Evolutionary conservation across 2,329 filamentous ascomycete species (phyloP), one percentile per base, ranked within the genome.

Genomic region (Pseudopyrenochaeta lycopersici): DNA sequence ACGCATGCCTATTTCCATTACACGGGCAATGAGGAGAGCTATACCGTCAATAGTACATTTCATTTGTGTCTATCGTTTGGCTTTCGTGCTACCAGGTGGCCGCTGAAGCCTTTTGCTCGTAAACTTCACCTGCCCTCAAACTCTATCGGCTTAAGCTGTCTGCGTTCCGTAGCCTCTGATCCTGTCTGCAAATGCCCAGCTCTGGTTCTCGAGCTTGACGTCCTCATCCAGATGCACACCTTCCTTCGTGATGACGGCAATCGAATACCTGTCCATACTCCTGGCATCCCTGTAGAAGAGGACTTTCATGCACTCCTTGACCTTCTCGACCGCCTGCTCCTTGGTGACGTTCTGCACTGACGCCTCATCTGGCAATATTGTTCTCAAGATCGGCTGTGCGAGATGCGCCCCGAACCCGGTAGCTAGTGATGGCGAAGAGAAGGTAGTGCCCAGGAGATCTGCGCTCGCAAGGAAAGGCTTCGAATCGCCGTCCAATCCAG

Each of bases 281-380:
- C 95, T 88, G 39, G 95, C 95, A 79, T 99, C 95, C 69, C 95
- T 87, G 83, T 99, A 99, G 82, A 91, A 99, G 56, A 99, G 84
- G 47, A 98, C 94, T 85, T 98, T 98, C 91, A 99, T 93, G 79
- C 92, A 97, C 80, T 97, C 90, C 82, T 90, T 90, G 73, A 99
- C 80, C 35, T 92, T 85, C 53, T 89, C 82, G 56, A 97, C 82
- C 43, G 95, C 95, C 74, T 90, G 78, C 69, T 97, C 93, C 74
- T 87, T 85, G 35, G 82, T 88, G 61, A 98, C 82, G 55, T 86
- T 81, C 67, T 86, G 82, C 30, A 90, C 88, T 36, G 90, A 82
- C 67, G 86, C 89, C 77, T 98, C 95, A 67, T 97, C 92, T 20
- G 92, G 91, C 57, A 92, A 91, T 68, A 90, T 80, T 68, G 86